A percentile compares a stretch with the other conserved stretches of the same genome.
Evolutionary conservation across 148 eudicot genomes (phyloP).

Genomic region (Rhododendron simsii): DNA sequence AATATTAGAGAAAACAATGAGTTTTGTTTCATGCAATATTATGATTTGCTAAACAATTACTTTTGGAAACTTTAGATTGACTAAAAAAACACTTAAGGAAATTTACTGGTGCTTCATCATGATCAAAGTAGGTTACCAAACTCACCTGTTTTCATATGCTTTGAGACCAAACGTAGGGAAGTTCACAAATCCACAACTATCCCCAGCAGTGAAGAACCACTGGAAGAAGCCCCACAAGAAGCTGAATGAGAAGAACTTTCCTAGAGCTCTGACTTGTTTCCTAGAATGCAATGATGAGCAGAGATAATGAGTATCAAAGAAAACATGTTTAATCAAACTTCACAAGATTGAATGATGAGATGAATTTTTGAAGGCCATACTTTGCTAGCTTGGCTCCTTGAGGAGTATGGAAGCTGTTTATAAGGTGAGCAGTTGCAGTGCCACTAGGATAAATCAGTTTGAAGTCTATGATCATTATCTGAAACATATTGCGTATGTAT

Average conservation of each 20-base stretch:
- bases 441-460: conserved; percentile 75
- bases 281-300: conserved; percentile 25
- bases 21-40: background rate
- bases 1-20: background rate
- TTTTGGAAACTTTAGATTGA: background rate
- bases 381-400: conserved; percentile 78
- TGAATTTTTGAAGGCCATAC: conserved; percentile 27
- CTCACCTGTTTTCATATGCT: conserved; percentile 55
- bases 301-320: conserved; percentile 3
- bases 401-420: conserved; percentile 97
- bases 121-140: background rate
- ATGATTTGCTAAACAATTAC: background rate
- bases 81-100: background rate
- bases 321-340: background rate
- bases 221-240: conserved; percentile 95
- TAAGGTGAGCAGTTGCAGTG: conserved; percentile 68
- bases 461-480: conserved; percentile 92
- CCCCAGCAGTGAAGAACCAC: conserved; percentile 87
- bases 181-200: conserved; percentile 58
- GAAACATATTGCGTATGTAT: conserved; percentile 11
- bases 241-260: conserved; percentile 86
- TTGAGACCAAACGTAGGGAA: conserved; percentile 86
- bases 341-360: background rate
- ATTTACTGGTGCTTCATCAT: background rate
- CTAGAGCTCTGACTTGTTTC: conserved; percentile 75